phyloP scores from a whole-genome alignment of 2,329 filamentous ascomycete species.

The Colletotrichum australisinense region DNA sequence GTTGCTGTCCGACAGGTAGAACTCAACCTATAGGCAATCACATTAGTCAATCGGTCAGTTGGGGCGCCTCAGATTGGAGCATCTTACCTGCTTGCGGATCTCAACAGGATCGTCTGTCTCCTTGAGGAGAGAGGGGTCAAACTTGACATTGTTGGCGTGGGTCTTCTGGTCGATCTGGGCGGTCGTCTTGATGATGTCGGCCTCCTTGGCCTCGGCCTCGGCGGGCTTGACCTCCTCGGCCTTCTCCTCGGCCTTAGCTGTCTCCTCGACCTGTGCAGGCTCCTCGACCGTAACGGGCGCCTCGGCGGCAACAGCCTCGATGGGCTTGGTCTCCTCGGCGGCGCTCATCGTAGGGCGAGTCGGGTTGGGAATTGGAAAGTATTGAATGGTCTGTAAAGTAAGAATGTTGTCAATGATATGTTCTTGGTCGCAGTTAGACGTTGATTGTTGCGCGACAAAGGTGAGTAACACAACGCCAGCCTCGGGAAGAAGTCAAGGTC shows the following conservation, averaged over 20 bases:
- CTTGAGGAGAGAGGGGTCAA: conserved; percentile 73
- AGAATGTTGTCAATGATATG: background rate
- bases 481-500: background rate
- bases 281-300: conserved; percentile 38
- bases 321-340: conserved; percentile 52
- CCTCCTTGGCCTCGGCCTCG: conserved; percentile 32
- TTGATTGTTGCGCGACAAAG: background rate
- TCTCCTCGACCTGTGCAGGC: conserved; percentile 41
- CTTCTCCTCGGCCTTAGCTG: conserved; percentile 37
- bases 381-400: background rate
- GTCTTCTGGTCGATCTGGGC: conserved; percentile 52
- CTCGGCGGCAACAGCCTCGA: conserved; percentile 47
- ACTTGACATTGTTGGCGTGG: conserved; percentile 72
- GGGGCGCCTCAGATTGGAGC: background rate
- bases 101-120: conserved; percentile 81
- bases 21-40: conserved; percentile 77
- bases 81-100: conserved; percentile 83
- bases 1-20: conserved; percentile 95
- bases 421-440: background rate
- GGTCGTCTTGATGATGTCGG: conserved; percentile 58
- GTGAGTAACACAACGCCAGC: conserved; percentile 10
- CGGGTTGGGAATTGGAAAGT: background rate
- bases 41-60: background rate
- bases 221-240: conserved; percentile 40
- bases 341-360: conserved; percentile 49